Base-by-base conservation (phyloP, 768 basidiomycete genomes). In the Baorangia bicolor region DNA sequence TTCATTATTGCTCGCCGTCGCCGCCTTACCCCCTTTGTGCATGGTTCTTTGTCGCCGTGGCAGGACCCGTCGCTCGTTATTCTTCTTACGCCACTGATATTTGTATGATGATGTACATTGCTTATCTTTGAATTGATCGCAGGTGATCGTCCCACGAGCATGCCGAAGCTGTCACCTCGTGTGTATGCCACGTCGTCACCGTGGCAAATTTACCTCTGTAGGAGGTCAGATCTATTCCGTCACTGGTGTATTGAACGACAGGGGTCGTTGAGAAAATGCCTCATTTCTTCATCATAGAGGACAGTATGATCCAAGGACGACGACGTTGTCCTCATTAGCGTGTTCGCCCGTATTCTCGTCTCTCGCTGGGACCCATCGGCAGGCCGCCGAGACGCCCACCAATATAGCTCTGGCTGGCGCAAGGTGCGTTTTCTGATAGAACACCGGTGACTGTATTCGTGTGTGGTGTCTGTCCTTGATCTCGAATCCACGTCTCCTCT, bases 111-210 rank as follows among this genome's bases (percentile, higher is more conserved):
- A 42, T 60, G 50, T 59, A 44, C 20, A 9, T 21, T 33, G 16
- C 37, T 48, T 51, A 31, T 56, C 45, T 54, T 41, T 47, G 48
- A 39, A 61, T 56, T 16, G 23, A 51, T 41, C 18, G 11, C 47
- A 43, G 48, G 48, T 27, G 23, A 40, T 57, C 40, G 21, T 20
- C 20, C 8, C 18, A 41, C 12, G 21, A 20, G 21, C 9, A 10
- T 23, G 25, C n/a, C 14, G 5, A 41, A 11, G 11, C n/a, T 30
- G n/a, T 20, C 27, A 13, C 14, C 20, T 20, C 18, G 5, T n/a
- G 5, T n/a, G 25, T 20, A 10, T 16, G 14, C 12, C 34, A 49
- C 25, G 13, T 9, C 12, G n/a, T 20, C 49, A 7, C 14, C 6
- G 27, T 31, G 1, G 28, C 13, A 13, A 21, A 11, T 37, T 27